A percentile compares a stretch with the other conserved stretches of the same genome.
Conservation (phyloP, 805 yeast species). For the Cyberlindnera maritima region DNA sequence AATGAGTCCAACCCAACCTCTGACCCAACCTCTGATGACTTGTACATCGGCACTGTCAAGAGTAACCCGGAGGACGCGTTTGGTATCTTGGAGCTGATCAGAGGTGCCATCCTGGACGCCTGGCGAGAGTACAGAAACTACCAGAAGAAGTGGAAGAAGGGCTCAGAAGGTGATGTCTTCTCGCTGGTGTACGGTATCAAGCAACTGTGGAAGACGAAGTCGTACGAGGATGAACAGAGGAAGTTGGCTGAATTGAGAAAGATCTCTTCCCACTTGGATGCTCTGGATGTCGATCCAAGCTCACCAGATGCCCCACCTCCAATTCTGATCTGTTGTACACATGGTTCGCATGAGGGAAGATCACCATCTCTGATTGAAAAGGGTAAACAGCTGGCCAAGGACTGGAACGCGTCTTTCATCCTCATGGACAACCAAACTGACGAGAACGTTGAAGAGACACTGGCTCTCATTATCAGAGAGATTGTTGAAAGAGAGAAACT, state of each 20-base stretch:
- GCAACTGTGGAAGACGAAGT: slow-evolving; percentile 50
- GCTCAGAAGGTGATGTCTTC: slow-evolving; percentile 66
- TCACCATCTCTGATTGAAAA: slow-evolving; percentile 57
- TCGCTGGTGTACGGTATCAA: slow-evolving; percentile 57
- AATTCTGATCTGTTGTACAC: slow-evolving; percentile 64
- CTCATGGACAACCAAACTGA: slow-evolving; percentile 54
- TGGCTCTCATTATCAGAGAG: slow-evolving; percentile 59
- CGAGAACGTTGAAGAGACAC: slow-evolving; percentile 51
- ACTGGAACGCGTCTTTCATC: slow-evolving; percentile 67
- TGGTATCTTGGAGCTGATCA: slow-evolving; percentile 39
- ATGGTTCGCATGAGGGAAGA: slow-evolving; percentile 51
- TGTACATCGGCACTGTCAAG: slow-evolving; percentile 14
- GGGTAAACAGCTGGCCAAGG: slow-evolving; percentile 54
- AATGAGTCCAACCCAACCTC: slow-evolving; percentile 6
- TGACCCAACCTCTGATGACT: slow-evolving; percentile 10
- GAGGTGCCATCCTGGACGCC: slow-evolving; percentile 62
- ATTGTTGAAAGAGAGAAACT: slow-evolving; percentile 45
- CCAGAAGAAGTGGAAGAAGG: slow-evolving; percentile 54
- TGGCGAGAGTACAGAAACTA: slow-evolving; percentile 67
- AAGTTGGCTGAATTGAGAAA: slow-evolving; percentile 31
- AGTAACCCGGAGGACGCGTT: slow-evolving; percentile 21
- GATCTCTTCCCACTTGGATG: slow-evolving; percentile 31
- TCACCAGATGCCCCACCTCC: slow-evolving; percentile 57
- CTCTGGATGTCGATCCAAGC: slow-evolving; percentile 33
- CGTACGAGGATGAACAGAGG: slow-evolving; percentile 29